These are phyloP conservation scores for Neopestalotiopsis sp. DNA, from an alignment of 2,329 filamentous ascomycete genomes.

Conservation along the genomic window DNA sequence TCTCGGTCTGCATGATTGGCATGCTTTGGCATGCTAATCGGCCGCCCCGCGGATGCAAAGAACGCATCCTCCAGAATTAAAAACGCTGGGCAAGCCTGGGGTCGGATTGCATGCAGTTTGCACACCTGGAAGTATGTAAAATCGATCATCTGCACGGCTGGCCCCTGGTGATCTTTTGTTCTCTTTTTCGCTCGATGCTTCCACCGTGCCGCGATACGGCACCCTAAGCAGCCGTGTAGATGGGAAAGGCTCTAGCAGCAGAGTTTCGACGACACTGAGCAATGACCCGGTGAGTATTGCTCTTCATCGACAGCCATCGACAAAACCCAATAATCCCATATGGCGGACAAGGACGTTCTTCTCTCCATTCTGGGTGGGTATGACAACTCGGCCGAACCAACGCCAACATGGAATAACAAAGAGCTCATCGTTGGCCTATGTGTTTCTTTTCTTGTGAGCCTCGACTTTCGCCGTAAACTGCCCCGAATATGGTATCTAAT, in stretches of 20 bases:
- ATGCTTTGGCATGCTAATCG: conserved; percentile 4
- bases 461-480: not conserved
- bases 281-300: not conserved
- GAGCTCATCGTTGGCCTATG: conserved; percentile 13
- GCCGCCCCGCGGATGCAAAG: not conserved
- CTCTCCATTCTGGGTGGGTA: conserved; percentile 23
- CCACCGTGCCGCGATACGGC: not conserved
- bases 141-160: not conserved
- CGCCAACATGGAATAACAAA: conserved; percentile 27
- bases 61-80: not conserved
- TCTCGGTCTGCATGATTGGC: not conserved
- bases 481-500: not conserved
- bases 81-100: not conserved
- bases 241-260: not conserved
- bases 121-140: not conserved
- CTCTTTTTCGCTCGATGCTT: not conserved
- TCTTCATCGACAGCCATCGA: not conserved
- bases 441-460: conserved; percentile 13
- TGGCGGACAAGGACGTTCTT: conserved; percentile 19
- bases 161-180: not conserved
- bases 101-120: not conserved
- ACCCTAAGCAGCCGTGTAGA: not conserved
- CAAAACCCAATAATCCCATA: not conserved
- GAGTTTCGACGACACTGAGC: not conserved
- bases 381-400: conserved; percentile 29